phyloP scores from a whole-genome alignment of 2,329 filamentous ascomycete genomes.

The Penicillium olsonii region DNA sequence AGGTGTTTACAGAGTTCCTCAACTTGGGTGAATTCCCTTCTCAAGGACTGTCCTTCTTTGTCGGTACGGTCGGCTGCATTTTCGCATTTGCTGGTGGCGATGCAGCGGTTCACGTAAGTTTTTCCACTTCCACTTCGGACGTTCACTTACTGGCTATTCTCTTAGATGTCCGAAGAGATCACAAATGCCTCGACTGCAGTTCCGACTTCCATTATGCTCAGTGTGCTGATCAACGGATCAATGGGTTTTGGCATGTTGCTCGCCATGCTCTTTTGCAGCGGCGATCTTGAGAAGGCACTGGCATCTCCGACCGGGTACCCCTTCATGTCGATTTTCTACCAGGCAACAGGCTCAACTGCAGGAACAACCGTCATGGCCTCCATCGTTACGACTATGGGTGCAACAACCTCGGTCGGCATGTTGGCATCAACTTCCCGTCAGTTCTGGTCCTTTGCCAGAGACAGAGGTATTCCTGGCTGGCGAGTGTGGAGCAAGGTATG shows the following conservation, averaged over 20 bases:
- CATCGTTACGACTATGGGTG: slow-evolving; percentile 11
- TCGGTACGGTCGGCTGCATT: slow-evolving; percentile 37
- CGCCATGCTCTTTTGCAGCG: slow-evolving; percentile 42
- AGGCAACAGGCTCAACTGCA: slow-evolving; percentile 30
- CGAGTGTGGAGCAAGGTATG: slow-evolving; percentile 30
- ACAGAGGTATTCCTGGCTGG: slow-evolving; percentile 30
- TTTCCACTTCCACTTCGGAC: background rate
- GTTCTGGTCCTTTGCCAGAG: slow-evolving; percentile 32
- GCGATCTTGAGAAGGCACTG: slow-evolving; percentile 31
- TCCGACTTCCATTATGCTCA: slow-evolving; percentile 40
- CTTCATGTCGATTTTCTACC: slow-evolving; percentile 36
- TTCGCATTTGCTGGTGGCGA: slow-evolving; percentile 42
- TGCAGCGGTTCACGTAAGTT: slow-evolving; percentile 41
- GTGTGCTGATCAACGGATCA: slow-evolving; percentile 37
- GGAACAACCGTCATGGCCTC: slow-evolving; percentile 29
- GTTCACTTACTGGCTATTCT: background rate
- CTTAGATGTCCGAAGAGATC: slow-evolving; percentile 43
- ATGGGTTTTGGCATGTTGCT: slow-evolving; percentile 41
- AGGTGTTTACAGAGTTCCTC: slow-evolving; percentile 51
- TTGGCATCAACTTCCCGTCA: slow-evolving; percentile 49
- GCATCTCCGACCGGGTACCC: slow-evolving; percentile 33
- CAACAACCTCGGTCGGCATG: slow-evolving; percentile 21
- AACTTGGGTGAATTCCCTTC: slow-evolving; percentile 50
- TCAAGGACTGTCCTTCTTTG: slow-evolving; percentile 42
- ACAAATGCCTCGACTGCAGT: slow-evolving; percentile 38